phyloP scores from a whole-genome alignment of 2,329 filamentous ascomycete genomes.

The Colletotrichum sp. region DNA sequence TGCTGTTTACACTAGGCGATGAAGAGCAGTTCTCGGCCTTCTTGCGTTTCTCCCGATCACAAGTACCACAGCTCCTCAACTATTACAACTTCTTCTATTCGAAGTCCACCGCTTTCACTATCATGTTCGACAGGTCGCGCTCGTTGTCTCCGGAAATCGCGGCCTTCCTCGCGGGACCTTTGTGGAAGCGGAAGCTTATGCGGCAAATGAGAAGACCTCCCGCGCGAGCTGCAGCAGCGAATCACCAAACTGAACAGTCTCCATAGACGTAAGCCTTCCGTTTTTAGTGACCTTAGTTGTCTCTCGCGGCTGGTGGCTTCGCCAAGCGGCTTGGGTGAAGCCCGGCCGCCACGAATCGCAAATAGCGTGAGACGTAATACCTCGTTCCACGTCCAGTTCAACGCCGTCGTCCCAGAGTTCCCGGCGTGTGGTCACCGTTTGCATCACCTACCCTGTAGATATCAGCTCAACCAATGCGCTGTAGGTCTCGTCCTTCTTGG shows the following conservation, averaged over 20 bases:
- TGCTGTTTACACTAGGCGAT: not conserved
- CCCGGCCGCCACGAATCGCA: not conserved
- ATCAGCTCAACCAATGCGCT: not conserved
- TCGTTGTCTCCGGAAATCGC: not conserved
- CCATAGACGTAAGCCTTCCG: not conserved
- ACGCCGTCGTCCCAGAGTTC: not conserved
- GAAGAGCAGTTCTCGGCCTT: not conserved
- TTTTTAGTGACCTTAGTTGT: not conserved
- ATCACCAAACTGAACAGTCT: not conserved
- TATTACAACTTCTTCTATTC: not conserved
- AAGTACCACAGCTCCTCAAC: too few species aligned
- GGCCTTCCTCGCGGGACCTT: not conserved
- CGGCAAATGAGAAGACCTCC: not conserved
- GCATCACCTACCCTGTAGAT: not conserved
- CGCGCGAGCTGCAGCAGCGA: not conserved
- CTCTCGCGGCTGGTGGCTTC: not conserved
- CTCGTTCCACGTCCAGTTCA: not conserved
- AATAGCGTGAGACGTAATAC: not conserved
- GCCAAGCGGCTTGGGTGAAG: not conserved
- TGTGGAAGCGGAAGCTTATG: not conserved
- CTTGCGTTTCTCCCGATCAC: not conserved
- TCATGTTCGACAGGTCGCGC: not conserved
- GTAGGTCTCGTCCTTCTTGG: slow-evolving; percentile 39
- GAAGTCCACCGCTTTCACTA: not conserved
- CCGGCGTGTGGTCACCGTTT: not conserved